These are phyloP conservation scores for Crithidia thermophila DNA, from an alignment of 208 protist species.

Conservation along the genomic window DNA sequence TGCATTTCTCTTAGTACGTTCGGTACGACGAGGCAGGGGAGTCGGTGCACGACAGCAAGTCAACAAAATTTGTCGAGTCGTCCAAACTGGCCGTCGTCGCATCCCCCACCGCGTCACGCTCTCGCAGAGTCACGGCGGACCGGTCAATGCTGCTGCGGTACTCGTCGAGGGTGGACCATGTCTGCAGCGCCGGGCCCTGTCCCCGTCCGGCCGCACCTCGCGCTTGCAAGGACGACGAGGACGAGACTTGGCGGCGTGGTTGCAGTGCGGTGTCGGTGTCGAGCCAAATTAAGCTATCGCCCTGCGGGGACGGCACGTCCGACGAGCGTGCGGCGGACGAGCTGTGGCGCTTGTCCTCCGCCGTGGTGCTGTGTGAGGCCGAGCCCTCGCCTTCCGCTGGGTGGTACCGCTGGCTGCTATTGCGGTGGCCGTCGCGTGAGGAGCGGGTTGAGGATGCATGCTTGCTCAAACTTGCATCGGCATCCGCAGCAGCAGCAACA, in stretches of 20 bases:
- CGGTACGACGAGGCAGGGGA: conserved; percentile 13
- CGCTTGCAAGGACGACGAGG: not conserved
- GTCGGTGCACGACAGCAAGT: conserved; percentile 28
- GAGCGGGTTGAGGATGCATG: not conserved
- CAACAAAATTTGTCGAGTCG: conserved; percentile 22
- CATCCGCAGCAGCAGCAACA: too few relatives aligned
- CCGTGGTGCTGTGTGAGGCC: not conserved
- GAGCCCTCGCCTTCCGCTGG: not conserved
- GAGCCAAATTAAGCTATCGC: not conserved
- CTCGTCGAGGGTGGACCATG: conserved; percentile 29
- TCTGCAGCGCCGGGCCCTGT: not conserved
- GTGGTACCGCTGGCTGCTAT: not conserved
- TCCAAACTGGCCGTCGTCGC: conserved; percentile 13
- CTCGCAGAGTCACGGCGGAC: not conserved
- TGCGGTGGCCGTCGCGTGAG: not conserved
- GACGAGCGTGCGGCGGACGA: not conserved
- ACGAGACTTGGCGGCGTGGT: not conserved
- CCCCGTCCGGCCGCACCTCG: not conserved
- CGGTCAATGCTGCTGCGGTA: conserved; percentile 17
- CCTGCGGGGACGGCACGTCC: not conserved
- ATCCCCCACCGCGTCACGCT: not conserved
- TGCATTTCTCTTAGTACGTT: not conserved
- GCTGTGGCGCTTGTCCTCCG: conserved; percentile 9
- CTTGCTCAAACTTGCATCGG: too few relatives aligned
- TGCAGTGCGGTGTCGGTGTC: conserved; percentile 3